Evolutionary conservation across 2,329 filamentous ascomycete species (phyloP).

Genomic region (Exutisphaerella laricina): DNA sequence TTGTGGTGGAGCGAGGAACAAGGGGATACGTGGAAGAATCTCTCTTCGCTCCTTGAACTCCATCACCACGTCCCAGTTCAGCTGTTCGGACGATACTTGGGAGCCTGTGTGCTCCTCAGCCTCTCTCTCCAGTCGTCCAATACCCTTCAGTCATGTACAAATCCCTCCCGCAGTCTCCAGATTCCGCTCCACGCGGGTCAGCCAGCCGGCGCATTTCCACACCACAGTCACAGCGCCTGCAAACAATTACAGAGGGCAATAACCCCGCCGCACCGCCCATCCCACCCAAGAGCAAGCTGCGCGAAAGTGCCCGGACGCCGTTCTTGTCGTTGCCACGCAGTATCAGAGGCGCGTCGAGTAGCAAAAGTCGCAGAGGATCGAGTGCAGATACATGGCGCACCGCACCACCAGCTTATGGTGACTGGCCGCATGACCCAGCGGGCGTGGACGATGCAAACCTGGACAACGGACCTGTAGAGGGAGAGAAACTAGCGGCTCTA

Average conservation of each 20-base stretch:
- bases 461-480: slow-evolving; percentile 21
- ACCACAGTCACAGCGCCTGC: slow-evolving; percentile 9
- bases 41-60: too few species aligned
- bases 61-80: too few species aligned
- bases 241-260: slow-evolving; percentile 10
- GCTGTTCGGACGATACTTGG: too few species aligned
- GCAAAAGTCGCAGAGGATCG: slow-evolving; percentile 10
- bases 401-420: slow-evolving; percentile 25
- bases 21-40: too few species aligned
- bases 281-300: slow-evolving; percentile 18
- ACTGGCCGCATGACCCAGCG: slow-evolving; percentile 20
- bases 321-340: slow-evolving; percentile 1
- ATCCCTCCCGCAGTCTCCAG: neutral
- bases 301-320: slow-evolving; percentile 11
- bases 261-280: slow-evolving; percentile 14
- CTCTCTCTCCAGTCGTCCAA: too few species aligned
- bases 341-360: neutral
- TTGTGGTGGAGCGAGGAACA: too few species aligned
- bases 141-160: neutral
- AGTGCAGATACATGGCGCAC: slow-evolving; percentile 13
- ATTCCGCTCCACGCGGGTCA: slow-evolving; percentile 6
- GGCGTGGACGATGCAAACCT: slow-evolving; percentile 12
- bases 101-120: too few species aligned
- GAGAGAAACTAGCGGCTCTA: slow-evolving; percentile 28
- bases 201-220: slow-evolving; percentile 8